Base-by-base conservation (phyloP, 2,329 filamentous ascomycete genomes). In the Verticillium zaregamsianum region DNA sequence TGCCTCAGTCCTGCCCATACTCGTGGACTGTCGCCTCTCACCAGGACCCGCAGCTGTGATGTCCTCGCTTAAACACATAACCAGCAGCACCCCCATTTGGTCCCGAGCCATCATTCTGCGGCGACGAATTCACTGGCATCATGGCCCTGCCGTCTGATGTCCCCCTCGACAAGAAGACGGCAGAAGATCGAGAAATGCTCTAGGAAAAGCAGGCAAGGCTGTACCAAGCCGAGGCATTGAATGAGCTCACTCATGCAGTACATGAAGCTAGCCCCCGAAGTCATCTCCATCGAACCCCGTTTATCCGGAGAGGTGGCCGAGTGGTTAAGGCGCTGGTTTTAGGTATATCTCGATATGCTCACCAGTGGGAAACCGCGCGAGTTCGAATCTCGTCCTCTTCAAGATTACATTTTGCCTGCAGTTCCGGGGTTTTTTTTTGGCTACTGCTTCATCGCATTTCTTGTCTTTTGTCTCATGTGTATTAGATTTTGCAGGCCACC, bases 271-370 rank as follows among this genome's bases (percentile, higher is more conserved):
- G n/a, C 45, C 20, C 11, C 11, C 45, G 1, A 3, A 6, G 5
- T 8, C 39, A 7, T 9, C 17, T n/a, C 17, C 39, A 45, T n/a
- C n/a, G 39, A 45, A 45, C 6, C n/a, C 39, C 14, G n/a, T 14
- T 35, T 35, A 49, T 49, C 25, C 45, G 45, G 45, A 49, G 45
- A 49, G 45, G 70, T 82, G 79, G 80, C 79, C 79, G 80, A 82
- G 80, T 82, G 80, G 80, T 82, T 82, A 82, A 81, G 80, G 80
- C 80, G 80, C 77, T 80, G 79, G 80, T 79, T 82, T 82, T 82
- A 82, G 80, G 80, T 71, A 39, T 40, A 57, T 35, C 12, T 31
- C n/a, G 31, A 55, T 55, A 58, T 28, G 9, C 5, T 58, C 28
- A 7, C 3, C 59, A 63, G 54, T 64, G 63, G 63, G 63, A 61